Evolutionary conservation across 1,284 basidiomycete species (phyloP), one percentile per base, ranked within the genome.

Genomic region (Vanrija sp.): DNA sequence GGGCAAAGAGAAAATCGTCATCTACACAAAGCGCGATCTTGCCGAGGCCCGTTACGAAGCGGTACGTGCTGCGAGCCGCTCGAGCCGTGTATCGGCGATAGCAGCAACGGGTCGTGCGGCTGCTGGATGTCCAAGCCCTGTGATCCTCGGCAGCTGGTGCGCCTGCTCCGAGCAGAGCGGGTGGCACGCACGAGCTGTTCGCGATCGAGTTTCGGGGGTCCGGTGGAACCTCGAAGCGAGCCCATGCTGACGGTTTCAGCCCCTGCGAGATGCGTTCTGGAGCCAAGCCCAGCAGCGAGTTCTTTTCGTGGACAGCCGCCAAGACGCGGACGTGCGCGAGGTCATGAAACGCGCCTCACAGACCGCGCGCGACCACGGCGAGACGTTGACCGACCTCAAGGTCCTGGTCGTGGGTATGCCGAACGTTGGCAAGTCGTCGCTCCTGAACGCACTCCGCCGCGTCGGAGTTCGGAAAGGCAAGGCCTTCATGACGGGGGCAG

Each of bases 321-420:
- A 65, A 0, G 78, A 80, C 49, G 48, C 60, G 5, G 79, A 82
- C 53, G 75, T 82, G 6, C 71, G 71, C 18, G 61, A 63, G 9
- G 65, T 84, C 5, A 65, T 82, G 2, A 53, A 66, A 19, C 69
- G 77, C 56, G 77, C 78, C 1, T 71, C 77, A 44, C 56, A n/a
- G 3, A 41, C 23, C 6, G 57, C 54, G 4, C 19, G 35, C 2
- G 43, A 46, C 5, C 44, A 39, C 9, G 51, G 47, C 47, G 61
- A 62, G 18, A 49, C 58, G 12, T 38, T 54, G 5, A 61, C 84
- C 54, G 87, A 89, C 69, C 77, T 89, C 59, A 91, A 92, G 67
- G 84, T 97, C 8, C 81, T 96, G 6, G 89, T 96, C 22, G 85
- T 94, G 49, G 95, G 95, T 22, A 98, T 98, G 95, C 95, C 95